phyloP scores from a whole-genome alignment of 805 yeast genomes.

The Metschnikowia reukaufii region DNA sequence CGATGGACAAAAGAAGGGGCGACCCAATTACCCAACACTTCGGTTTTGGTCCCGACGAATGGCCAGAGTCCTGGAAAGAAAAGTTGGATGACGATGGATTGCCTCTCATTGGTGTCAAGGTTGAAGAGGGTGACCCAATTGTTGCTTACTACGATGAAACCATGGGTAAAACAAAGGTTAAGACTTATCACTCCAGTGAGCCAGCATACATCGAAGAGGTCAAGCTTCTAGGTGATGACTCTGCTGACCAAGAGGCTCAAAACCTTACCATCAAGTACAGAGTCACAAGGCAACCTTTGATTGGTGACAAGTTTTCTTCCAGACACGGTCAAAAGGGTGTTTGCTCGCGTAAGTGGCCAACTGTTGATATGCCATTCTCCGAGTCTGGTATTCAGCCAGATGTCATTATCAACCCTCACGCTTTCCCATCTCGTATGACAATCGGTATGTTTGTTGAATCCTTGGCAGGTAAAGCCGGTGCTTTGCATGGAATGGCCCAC shows the following conservation, averaged over 20 bases:
- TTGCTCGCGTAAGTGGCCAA: slow-evolving; percentile 97
- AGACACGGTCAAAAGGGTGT: slow-evolving; percentile 99
- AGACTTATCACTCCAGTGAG: slow-evolving; percentile 91
- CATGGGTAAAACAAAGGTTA: slow-evolving; percentile 83
- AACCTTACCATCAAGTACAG: slow-evolving; percentile 83
- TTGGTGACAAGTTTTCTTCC: slow-evolving; percentile 97
- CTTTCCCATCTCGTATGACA: slow-evolving; percentile 99
- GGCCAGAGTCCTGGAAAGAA: slow-evolving; percentile 90
- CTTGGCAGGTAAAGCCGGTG: slow-evolving; percentile 98
- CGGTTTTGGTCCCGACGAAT: slow-evolving; percentile 90
- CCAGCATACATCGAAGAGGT: slow-evolving; percentile 96
- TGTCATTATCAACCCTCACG: slow-evolving; percentile 96
- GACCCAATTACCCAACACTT: slow-evolving; percentile 93
- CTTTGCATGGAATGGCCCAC: slow-evolving; percentile 95
- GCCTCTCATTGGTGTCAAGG: slow-evolving; percentile 82
- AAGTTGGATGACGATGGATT: slow-evolving; percentile 90
- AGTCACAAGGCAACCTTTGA: slow-evolving; percentile 86
- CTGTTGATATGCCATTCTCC: slow-evolving; percentile 93
- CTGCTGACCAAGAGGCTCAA: slow-evolving; percentile 75
- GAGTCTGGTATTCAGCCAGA: slow-evolving; percentile 98
- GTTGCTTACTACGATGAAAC: slow-evolving; percentile 91
- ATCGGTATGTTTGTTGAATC: slow-evolving; percentile 99
- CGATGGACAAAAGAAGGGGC: slow-evolving; percentile 76
- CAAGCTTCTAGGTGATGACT: slow-evolving; percentile 83
- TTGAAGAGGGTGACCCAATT: slow-evolving; percentile 95